Evolutionary conservation across 192 early-diverging fungal species (phyloP), one percentile per base, ranked within the genome.

Genomic region (Linnemannia hyalina): DNA sequence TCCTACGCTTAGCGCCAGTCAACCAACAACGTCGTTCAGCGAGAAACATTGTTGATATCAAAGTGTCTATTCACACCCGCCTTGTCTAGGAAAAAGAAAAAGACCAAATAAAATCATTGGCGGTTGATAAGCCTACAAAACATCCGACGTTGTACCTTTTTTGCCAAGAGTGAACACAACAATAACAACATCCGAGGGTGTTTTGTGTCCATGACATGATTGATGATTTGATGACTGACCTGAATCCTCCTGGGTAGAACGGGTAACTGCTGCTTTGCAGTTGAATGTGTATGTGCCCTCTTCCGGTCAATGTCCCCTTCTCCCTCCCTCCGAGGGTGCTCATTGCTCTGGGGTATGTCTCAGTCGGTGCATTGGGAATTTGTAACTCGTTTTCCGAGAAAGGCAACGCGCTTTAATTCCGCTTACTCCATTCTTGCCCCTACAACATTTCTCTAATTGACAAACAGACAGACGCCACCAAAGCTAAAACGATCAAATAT

Each of bases 321-420:
- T n/a, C 60, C 11, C 60, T 65, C 2, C 60, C 60, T 57, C 60
- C 60, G 26, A 65, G 60, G 23, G 7, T 26, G 22, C 55, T 57
- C 55, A 57, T 26, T 65, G 60, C 60, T 65, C 60, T 65, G 60
- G 60, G 60, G 60, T 29, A 35, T 29, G 60, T 65, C 26, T 65
- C 60, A 65, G 60, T 65, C 26, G 60, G 60, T 65, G 60, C 60
- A 65, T 65, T 65, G 15, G 7, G 60, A 26, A 65, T 65, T 65
- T 65, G 60, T 65, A 65, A 65, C n/a, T 11, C 15, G 60, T 65
- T 65, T 65, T 65, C 60, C 60, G 60, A 65, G 60, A 65, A 65
- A 65, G 60, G 60, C 60, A 65, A 65, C 60, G 60, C 60, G 60
- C 60, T 15, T 3, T 29, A 65, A 29, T 65, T 65, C 11, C 32